Evolutionary conservation across 495 filamentous ascomycete species (phyloP), one percentile per base, ranked within the genome.

Genomic region (Amorphotheca resinae): DNA sequence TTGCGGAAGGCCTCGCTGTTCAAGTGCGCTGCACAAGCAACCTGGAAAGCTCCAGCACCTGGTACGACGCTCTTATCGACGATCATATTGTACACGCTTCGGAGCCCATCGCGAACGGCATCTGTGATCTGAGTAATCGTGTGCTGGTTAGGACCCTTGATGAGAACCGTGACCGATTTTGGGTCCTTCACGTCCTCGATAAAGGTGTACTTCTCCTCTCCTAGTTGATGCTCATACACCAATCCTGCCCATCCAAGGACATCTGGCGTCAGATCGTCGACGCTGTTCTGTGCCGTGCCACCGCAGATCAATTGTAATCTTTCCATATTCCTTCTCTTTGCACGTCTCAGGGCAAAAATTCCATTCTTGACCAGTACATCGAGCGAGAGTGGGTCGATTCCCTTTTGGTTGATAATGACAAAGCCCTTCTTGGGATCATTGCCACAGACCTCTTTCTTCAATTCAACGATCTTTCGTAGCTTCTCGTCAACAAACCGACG

Each of bases 241-340:
- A 83, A 71, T 37, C 91, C 91, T 40, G 93, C 91, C 91, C 91
- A 98, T 21, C 91, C 91, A 38, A 98, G 79, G 47, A 91, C 69
- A 47, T 94, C 86, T 1, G 87, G 84, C 5, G 74, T 77, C 30
- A 98, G 64, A 52, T 96, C 91, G 31, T 98, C 91, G 5, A 95
- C 89, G 53, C 84, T 93, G 72, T 98, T 98, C 61, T 93, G 85
- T 20, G 89, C 82, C 34, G 71, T 67, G 54, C 93, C 89, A 28
- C 91, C 91, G 58, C 86, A 94, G 44, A 96, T 75, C 41, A 96
- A 76, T 65, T 98, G 91, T 36, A 98, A 67, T 58, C 91, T 76
- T 68, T 98, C 91, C 91, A 98, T 98, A 64, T 98, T 98, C 57
- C 91, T 81, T 58, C 91, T 72, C 77, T 98, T 98, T 21, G 91